phyloP scores from a whole-genome alignment of 768 basidiomycete genomes.

The Xerocomellus chrysenteron region DNA sequence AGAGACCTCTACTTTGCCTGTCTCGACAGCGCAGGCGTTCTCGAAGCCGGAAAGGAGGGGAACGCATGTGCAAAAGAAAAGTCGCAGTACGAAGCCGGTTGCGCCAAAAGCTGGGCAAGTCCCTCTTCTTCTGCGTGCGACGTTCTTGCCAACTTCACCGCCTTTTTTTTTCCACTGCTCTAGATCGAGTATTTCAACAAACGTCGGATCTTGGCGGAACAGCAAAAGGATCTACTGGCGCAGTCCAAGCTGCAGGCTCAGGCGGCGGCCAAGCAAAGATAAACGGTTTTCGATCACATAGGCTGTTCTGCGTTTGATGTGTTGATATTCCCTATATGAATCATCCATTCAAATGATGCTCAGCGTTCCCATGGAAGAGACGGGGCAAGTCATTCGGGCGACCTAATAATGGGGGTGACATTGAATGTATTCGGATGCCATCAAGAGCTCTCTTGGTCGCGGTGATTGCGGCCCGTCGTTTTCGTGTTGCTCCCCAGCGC shows the following conservation, averaged over 20 bases:
- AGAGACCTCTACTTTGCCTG: conserved; percentile 86
- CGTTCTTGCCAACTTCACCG: background rate
- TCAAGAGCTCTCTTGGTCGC: conserved; percentile 5
- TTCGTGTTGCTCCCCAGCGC: background rate
- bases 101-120: conserved; percentile 89
- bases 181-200: conserved; percentile 97
- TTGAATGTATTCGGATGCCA: background rate
- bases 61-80: conserved; percentile 57
- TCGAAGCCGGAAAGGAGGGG: conserved; percentile 74
- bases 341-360: background rate
- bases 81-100: conserved; percentile 63
- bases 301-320: conserved; percentile 1
- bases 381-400: background rate
- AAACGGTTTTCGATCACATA: background rate
- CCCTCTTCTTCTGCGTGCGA: background rate
- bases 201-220: conserved; percentile 76
- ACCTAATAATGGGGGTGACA: background rate
- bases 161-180: background rate
- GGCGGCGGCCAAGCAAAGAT: conserved; percentile 24
- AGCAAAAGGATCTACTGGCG: conserved; percentile 70
- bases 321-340: background rate
- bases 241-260: conserved; percentile 40
- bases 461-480: background rate
- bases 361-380: conserved; percentile 1
- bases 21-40: conserved; percentile 64